Evolutionary conservation across 2,329 filamentous ascomycete genomes (phyloP), one percentile per base, ranked within the genome.

Genomic region (Pyrenochaeta sp.): DNA sequence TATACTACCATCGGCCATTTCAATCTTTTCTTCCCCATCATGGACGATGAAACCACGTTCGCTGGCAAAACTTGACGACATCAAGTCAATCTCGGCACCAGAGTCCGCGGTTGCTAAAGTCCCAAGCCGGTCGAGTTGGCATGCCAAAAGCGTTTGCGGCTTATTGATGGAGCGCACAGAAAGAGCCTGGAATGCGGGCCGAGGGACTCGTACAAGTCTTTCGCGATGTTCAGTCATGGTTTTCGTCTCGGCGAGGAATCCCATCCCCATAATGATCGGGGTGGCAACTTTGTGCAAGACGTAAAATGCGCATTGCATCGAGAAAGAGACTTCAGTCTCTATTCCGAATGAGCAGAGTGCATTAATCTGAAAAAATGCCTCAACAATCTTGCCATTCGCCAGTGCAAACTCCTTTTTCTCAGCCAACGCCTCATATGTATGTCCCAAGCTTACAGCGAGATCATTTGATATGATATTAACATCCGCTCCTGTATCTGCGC

Each of bases 391-490:
- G 10, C 46, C 46, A 23, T 49, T 45, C 1, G 46, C 41, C 3
- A 49, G 20, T 8, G 32, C 10, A 13, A 49, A 45, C 13, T 38
- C 2, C 14, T 24, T 36, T 6, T n/a, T 20, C 1, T 24, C 3
- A 2, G 32, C 13, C 6, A 19, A 5, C 3, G 8, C 7, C 3
- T 34, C 22, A 21, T 38, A 34, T 7, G 27, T 26, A 10, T 36
- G 28, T 9, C 45, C 39, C n/a, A 53, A 24, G 11, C 20, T 8
- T 13, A 11, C 14, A 3, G 42, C 50, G 2, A 53, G 17, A 2
- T 44, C 42, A 11, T 28, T 6, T 3, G 50, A 50, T 2, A 53
- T 53, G 5, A 53, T 38, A 15, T 50, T 53, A 7, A 26, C 46
- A n/a, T 47, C 50, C 3, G 50, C 30, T 5, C 46, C 28, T 1